Conservation (phyloP, 2,329 filamentous ascomycete species). For the Cytospora piceicola region DNA sequence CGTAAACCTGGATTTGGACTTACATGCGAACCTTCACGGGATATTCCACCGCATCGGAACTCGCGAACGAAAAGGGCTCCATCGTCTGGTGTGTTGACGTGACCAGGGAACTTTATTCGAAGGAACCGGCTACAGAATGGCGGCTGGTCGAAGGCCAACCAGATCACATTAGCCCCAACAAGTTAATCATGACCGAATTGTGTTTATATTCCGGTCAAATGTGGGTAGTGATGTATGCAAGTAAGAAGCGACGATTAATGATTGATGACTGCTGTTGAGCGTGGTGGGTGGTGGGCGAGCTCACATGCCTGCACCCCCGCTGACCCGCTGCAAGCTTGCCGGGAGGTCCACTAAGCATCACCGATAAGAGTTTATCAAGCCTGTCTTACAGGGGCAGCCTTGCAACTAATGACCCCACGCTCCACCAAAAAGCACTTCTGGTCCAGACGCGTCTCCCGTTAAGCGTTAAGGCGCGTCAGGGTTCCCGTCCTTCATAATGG, state of each 20-base stretch:
- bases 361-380: conserved; percentile 5
- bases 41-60: conserved; percentile 80
- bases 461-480: conserved; percentile 19
- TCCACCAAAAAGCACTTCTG: conserved; percentile 11
- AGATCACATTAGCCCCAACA: background rate
- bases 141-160: background rate
- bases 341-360: background rate
- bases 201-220: background rate
- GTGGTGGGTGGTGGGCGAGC: background rate
- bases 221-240: background rate
- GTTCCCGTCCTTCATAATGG: background rate
- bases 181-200: conserved; percentile 1
- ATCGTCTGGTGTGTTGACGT: conserved; percentile 50
- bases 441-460: conserved; percentile 19
- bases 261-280: background rate
- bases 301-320: background rate
- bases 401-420: conserved; percentile 9
- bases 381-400: background rate
- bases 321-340: background rate
- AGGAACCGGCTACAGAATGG: background rate
- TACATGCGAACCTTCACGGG: conserved; percentile 70
- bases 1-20: conserved; percentile 32
- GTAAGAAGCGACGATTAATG: background rate
- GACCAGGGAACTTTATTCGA: background rate
- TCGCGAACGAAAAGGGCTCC: conserved; percentile 96